These are phyloP conservation scores for Erysimum cheiranthoides DNA, from an alignment of 345 rosid genomes.

Conservation along the genomic window DNA sequence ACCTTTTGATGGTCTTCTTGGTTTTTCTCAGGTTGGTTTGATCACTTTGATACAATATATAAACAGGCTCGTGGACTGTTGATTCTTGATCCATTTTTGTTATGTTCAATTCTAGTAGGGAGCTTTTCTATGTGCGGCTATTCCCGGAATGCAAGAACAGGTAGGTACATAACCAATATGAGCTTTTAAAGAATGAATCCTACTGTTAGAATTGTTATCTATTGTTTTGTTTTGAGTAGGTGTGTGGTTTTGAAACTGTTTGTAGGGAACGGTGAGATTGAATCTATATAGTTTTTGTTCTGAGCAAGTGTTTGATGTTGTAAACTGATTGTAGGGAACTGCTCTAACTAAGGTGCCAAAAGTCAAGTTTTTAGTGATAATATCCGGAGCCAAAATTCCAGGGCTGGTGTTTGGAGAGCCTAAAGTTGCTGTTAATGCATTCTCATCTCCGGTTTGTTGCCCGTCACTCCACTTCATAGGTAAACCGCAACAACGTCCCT, in stretches of 20 bases:
- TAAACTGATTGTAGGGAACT: conserved; percentile 22
- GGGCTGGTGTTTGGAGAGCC: conserved; percentile 58
- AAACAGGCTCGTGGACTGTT: background rate
- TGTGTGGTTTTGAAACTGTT: background rate
- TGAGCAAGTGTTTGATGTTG: conserved; percentile 19
- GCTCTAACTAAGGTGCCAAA: conserved; percentile 55
- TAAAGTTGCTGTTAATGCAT: conserved; percentile 57
- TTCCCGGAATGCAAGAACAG: conserved; percentile 47
- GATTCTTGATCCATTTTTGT: conserved; percentile 5
- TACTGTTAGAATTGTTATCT: background rate
- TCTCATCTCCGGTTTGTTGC: conserved; percentile 56
- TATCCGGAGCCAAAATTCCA: conserved; percentile 51
- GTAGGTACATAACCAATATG: conserved; percentile 39
- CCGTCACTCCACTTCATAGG: conserved; percentile 72
- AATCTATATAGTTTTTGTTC: background rate
- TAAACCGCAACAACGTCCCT: conserved; percentile 27
- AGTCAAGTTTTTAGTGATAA: conserved; percentile 58
- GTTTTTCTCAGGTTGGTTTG: conserved; percentile 54
- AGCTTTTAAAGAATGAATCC: background rate
- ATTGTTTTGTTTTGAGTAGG: background rate
- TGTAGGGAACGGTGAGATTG: background rate
- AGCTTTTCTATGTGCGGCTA: conserved; percentile 39
- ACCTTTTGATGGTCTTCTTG: conserved; percentile 61
- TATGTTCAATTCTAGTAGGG: conserved; percentile 31
- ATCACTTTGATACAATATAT: background rate